Conservation (phyloP, 371 early-diverging fungal genomes). For the Sporodiniella umbellata region DNA sequence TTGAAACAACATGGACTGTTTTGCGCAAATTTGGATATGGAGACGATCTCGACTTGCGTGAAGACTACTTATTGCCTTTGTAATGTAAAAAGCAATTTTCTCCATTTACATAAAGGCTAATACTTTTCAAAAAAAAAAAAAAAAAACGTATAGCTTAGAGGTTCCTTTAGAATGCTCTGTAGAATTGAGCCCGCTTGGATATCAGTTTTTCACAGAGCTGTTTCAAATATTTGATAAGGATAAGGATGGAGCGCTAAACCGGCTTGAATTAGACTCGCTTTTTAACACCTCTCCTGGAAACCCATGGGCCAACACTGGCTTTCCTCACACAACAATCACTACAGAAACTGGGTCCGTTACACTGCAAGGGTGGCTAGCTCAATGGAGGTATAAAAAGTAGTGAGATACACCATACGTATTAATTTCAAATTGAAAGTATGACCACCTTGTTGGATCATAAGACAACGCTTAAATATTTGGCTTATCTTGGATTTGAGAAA, state of each 20-base stretch:
- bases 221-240: slow-evolving; percentile 94
- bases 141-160: slow-evolving; percentile 57
- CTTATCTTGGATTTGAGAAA: slow-evolving; percentile 92
- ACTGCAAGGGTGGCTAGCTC: slow-evolving; percentile 93
- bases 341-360: slow-evolving; percentile 88
- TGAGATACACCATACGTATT: too few relatives aligned
- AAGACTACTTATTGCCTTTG: slow-evolving; percentile 85
- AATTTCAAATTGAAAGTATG: slow-evolving; percentile 59
- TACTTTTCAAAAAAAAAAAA: background rate
- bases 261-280: slow-evolving; percentile 78
- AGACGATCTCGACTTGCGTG: slow-evolving; percentile 83
- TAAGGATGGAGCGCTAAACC: slow-evolving; percentile 91
- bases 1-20: slow-evolving; percentile 98
- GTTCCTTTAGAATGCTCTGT: slow-evolving; percentile 87
- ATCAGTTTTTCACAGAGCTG: slow-evolving; percentile 92
- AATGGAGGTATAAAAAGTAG: slow-evolving; percentile 98
- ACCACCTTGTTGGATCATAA: slow-evolving; percentile 88
- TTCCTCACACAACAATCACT: slow-evolving; percentile 90
- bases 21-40: slow-evolving; percentile 94
- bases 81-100: slow-evolving; percentile 31
- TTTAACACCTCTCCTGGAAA: slow-evolving; percentile 88
- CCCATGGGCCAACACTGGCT: slow-evolving; percentile 84
- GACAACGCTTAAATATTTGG: slow-evolving; percentile 87
- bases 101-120: too few relatives aligned
- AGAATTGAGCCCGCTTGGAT: slow-evolving; percentile 91